phyloP scores from a whole-genome alignment of 345 rosid genomes.

The Aquilaria yunnanensis region DNA sequence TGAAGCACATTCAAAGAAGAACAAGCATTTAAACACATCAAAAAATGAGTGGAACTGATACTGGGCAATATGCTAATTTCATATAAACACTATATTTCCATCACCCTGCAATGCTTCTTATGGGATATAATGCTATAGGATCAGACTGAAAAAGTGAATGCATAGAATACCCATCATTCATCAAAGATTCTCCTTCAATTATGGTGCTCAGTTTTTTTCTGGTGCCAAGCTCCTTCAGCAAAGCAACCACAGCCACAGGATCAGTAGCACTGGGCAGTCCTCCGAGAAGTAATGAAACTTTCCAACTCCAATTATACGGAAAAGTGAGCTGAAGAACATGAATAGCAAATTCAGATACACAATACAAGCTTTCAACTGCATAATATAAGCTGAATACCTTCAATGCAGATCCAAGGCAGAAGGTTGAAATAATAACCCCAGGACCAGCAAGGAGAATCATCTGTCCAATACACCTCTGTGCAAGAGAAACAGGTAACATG shows the following conservation, averaged over 20 bases:
- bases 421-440: conserved; percentile 84
- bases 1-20: conserved; percentile 12
- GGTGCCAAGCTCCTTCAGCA: conserved; percentile 94
- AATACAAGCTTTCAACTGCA: too few relatives aligned
- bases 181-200: conserved; percentile 96
- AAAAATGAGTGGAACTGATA: conserved; percentile 8
- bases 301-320: conserved; percentile 94
- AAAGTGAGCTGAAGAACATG: conserved; percentile 55
- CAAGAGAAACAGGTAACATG: background rate
- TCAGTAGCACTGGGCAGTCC: conserved; percentile 98
- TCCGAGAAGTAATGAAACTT: conserved; percentile 83
- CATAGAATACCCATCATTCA: conserved; percentile 87
- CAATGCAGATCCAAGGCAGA: conserved; percentile 62
- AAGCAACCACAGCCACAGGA: conserved; percentile 97
- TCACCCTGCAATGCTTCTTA: background rate
- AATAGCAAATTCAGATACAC: background rate
- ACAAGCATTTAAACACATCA: conserved; percentile 3
- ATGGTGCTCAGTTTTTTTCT: conserved; percentile 91
- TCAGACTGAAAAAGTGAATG: conserved; percentile 4
- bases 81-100: conserved; percentile 3
- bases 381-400: conserved; percentile 43
- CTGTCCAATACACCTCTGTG: conserved; percentile 76
- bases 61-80: background rate
- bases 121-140: background rate
- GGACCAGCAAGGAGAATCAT: conserved; percentile 97